Evolutionary conservation across 1,284 basidiomycete species (phyloP).

Genomic region (Volvariella surrecta): DNA sequence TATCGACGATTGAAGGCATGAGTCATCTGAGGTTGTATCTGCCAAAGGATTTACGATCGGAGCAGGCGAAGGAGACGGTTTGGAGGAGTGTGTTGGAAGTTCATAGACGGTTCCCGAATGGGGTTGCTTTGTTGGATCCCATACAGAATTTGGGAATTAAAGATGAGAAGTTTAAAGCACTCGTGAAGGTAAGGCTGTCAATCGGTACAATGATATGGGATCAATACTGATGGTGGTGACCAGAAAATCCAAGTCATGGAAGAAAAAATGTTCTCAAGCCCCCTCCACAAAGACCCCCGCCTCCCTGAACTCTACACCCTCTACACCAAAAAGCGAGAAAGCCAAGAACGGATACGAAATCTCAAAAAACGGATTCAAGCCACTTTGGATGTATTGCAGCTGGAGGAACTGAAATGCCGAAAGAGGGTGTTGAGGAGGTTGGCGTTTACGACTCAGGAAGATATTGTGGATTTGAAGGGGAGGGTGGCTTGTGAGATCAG

Average conservation of each 20-base stretch:
- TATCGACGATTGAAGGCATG: conserved; percentile 83
- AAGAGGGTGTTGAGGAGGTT: conserved; percentile 91
- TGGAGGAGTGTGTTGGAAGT: conserved; percentile 92
- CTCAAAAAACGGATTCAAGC: conserved; percentile 82
- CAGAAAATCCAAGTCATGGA: conserved; percentile 91
- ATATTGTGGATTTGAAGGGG: conserved; percentile 98
- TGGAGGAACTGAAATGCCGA: conserved; percentile 94
- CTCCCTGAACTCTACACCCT: conserved; percentile 75
- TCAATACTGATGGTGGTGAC: neutral
- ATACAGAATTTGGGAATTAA: conserved; percentile 95
- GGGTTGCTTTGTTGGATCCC: conserved; percentile 85
- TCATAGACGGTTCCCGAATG: conserved; percentile 82
- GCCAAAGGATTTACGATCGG: conserved; percentile 82
- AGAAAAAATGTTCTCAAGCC: conserved; percentile 67
- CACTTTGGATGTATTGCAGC: conserved; percentile 89
- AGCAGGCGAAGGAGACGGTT: conserved; percentile 70
- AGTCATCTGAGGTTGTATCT: conserved; percentile 85
- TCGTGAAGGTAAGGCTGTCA: conserved; percentile 58
- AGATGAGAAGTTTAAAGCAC: conserved; percentile 85
- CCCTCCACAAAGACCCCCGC: conserved; percentile 67
- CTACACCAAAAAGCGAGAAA: conserved; percentile 73
- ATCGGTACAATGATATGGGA: neutral
- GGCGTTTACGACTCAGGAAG: conserved; percentile 82
- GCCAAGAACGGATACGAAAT: conserved; percentile 62
- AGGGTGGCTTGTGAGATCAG: conserved; percentile 98